Evolutionary conservation across 768 basidiomycete genomes (phyloP), one percentile per base, ranked within the genome.

Genomic region (Calocybe cyanea): DNA sequence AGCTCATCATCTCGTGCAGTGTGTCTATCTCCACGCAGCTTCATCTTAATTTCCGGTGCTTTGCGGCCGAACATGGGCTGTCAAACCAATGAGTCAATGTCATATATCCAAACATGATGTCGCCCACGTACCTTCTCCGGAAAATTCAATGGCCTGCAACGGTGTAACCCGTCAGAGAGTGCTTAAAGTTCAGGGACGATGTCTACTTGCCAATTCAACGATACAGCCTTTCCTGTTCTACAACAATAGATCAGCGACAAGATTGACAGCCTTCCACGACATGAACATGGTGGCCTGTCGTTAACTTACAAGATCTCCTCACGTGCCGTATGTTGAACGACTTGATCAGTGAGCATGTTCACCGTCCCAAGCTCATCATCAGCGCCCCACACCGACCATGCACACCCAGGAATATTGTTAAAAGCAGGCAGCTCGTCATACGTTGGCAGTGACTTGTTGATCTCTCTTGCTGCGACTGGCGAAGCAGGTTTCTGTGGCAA

Each of bases 321-420:
- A 20, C 63, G 57, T 13, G 80, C 78, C 13, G 80, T 76, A 33
- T 63, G 63, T 53, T 73, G 68, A n/a, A 85, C 80, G n/a, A 83
- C 73, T 9, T 76, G 73, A 17, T 76, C 73, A 1, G 84, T 84
- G 30, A 86, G 60, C 39, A 85, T 50, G 56, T 85, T 85, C 31
- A 85, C 66, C 4, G 82, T 85, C 1, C 84, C 84, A 15, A 85
- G 67, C 54, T 85, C 68, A 50, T 86, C 84, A 15, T 78, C 74
- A 30, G 70, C 62, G 19, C 83, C 83, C 82, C 82, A 85, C 8
- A 85, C 69, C 3, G 68, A 70, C 84, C 84, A 86, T 2, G 83
- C 84, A 45, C 83, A 85, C 8, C 83, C 84, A 41, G 59, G 72
- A 63, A 55, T 75, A 57, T 65, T 76, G 67, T 69, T 81, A 72